Conservation (phyloP, 805 yeast species). For the Saturnispora sanitii region DNA sequence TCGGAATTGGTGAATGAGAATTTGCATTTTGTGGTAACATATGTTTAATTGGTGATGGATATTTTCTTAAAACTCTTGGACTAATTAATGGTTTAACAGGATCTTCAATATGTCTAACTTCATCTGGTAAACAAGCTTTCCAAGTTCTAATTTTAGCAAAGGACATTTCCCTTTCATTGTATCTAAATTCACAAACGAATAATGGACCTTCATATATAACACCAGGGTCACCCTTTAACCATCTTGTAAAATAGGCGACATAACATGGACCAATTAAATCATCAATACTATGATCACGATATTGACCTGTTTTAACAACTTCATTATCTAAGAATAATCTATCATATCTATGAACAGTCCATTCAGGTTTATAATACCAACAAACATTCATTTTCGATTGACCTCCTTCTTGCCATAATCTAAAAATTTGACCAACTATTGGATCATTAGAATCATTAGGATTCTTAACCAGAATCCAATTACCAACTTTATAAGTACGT, state of each 20-base stretch:
- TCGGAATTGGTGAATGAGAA: conserved; percentile 66
- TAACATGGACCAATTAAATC: conserved; percentile 91
- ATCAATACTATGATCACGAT: conserved; percentile 82
- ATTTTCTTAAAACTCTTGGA: conserved; percentile 59
- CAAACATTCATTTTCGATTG: conserved; percentile 86
- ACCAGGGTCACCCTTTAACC: conserved; percentile 89
- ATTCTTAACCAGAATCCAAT: conserved; percentile 84
- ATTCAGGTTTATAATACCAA: conserved; percentile 97
- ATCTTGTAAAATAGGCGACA: conserved; percentile 88
- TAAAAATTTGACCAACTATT: conserved; percentile 85
- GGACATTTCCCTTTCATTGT: conserved; percentile 80
- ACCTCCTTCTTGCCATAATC: conserved; percentile 86
- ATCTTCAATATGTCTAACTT: conserved; percentile 78
- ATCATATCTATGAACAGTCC: conserved; percentile 90
- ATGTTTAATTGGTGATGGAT: conserved; percentile 77
- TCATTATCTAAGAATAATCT: conserved; percentile 86
- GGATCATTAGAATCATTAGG: conserved; percentile 86
- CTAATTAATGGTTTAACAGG: conserved; percentile 58
- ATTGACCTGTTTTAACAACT: conserved; percentile 94
- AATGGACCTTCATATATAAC: conserved; percentile 71
- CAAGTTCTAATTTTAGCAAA: conserved; percentile 95
- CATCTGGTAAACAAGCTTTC: conserved; percentile 98
- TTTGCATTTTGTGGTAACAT: conserved; percentile 67
- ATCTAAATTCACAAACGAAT: conserved; percentile 90
- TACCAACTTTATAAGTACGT: conserved; percentile 74